phyloP scores from a whole-genome alignment of 768 basidiomycete genomes.

The Tulasnella sp. region DNA sequence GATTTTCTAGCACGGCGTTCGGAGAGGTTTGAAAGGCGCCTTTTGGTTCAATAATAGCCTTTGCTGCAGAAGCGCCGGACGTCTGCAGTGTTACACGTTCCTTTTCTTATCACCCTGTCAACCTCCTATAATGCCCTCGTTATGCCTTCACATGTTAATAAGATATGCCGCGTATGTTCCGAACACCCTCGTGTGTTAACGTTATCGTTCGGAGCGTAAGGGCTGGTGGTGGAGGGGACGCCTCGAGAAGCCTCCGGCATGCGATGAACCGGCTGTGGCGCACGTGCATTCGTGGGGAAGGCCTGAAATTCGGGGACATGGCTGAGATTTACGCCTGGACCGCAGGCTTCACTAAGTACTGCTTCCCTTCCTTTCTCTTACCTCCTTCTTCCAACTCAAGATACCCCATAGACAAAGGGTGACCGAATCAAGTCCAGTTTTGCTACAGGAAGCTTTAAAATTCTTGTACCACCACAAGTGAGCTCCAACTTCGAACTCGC shows the following conservation, averaged over 20 bases:
- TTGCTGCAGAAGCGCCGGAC: neutral
- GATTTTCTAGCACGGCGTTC: neutral
- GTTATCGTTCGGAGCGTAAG: neutral
- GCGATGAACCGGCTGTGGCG: neutral
- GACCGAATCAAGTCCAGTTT: neutral
- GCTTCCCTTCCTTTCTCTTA: neutral
- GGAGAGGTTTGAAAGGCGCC: neutral
- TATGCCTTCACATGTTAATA: neutral
- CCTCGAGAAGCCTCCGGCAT: neutral
- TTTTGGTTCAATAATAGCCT: neutral
- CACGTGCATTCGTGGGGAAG: neutral
- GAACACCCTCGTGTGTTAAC: neutral
- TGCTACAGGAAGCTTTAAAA: neutral
- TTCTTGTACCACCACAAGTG: neutral
- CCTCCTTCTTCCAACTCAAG: neutral
- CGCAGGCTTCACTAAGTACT: neutral
- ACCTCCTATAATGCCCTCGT: neutral
- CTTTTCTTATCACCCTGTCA: neutral
- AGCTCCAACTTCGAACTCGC: neutral
- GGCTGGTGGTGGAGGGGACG: neutral
- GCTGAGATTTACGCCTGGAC: neutral
- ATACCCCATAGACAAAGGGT: neutral
- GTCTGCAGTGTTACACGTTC: neutral
- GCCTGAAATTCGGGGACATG: neutral
- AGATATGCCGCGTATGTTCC: neutral